Base-by-base conservation (phyloP, 495 filamentous ascomycete species). In the Aspergillus leporis region DNA sequence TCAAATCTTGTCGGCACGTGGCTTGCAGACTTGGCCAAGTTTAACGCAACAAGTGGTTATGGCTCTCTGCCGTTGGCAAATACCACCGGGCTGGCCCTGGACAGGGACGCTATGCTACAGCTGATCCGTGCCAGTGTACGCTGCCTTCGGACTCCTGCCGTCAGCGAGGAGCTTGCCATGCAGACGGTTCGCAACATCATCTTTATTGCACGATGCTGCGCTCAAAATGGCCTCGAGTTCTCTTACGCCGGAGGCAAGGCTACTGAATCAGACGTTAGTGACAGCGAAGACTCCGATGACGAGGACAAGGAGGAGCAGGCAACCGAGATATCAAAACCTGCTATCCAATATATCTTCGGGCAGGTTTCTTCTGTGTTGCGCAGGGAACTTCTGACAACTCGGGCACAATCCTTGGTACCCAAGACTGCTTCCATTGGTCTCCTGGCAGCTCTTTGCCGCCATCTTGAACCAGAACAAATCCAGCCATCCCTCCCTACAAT, bases 391-490 rank as follows among this genome's bases (percentile, higher is more conserved):
- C 66, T 83, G 21, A 85, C 83, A 21, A 85, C 86, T 8, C 83
- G 80, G 25, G 78, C 85, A 32, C 65, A 78, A 21, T 78, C 79
- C n/a, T 70, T 91, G 9, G 70, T 87, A 0, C 85, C 90, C 41
- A 93, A 96, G 70, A 86, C 86, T 6, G 86, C 90, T 1, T 83
- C 90, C 16, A 80, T 98, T 49, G 83, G 87, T 41, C 83, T 96
- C 25, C 73, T 96, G 28, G 74, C 85, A 61, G 70, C 87, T 65
- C 70, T 90, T 59, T 73, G 77, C 64, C 73, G 85, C 68, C 71
- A 83, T 47, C 75, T 90, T 3, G 73, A 86, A 2, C 66, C 72
- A 7, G 78, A 81, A 3, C 77, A 84, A 19, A 76, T 98, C 8
- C 66, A 65, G 5, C 77, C 83, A 0, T 87, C 83, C 9, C 73